A percentile compares a stretch with the other conserved stretches of the same genome.
These are phyloP conservation scores for Hypoxylon rubiginosum DNA, from an alignment of 2,329 filamentous ascomycete genomes.

Conservation along the genomic window DNA sequence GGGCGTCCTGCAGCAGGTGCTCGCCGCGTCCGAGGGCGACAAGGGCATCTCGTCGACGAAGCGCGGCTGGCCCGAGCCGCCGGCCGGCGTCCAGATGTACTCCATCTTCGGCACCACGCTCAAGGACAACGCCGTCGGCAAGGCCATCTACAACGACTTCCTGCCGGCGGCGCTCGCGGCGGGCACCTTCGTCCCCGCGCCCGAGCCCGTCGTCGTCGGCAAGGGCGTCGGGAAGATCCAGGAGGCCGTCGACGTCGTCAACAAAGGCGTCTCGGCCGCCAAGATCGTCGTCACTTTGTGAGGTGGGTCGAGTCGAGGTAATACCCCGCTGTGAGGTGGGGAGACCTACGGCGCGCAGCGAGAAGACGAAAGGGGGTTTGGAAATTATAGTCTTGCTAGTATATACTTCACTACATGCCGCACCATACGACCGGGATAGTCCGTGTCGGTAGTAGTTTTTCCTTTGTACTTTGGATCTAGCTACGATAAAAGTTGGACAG, in stretches of 20 bases:
- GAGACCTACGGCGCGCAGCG: background rate
- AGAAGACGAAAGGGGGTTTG: background rate
- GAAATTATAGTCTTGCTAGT: constrained; percentile 12
- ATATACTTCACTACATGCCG: constrained; percentile 14
- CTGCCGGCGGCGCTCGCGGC: constrained; percentile 55
- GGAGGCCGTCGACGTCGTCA: constrained; percentile 55
- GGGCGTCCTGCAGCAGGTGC: constrained; percentile 47
- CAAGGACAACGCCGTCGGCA: constrained; percentile 49
- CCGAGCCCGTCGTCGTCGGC: constrained; percentile 56
- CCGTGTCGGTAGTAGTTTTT: background rate
- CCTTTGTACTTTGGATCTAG: background rate
- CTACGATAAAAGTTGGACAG: constrained; percentile 14
- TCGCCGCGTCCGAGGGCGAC: constrained; percentile 45
- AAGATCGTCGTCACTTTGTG: constrained; percentile 57
- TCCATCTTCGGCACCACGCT: constrained; percentile 48
- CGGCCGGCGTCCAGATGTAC: constrained; percentile 47
- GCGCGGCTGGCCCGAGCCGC: constrained; percentile 46
- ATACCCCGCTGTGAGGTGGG: constrained; percentile 21
- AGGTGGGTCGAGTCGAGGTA: background rate
- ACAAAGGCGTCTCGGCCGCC: constrained; percentile 57
- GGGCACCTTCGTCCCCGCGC: constrained; percentile 55
- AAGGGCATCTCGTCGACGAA: constrained; percentile 47
- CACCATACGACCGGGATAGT: background rate
- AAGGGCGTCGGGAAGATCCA: constrained; percentile 59
- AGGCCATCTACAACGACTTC: constrained; percentile 56